These are phyloP conservation scores for Gentiana straminea DNA, from an alignment of 257 asterid genomes.

Conservation along the genomic window DNA sequence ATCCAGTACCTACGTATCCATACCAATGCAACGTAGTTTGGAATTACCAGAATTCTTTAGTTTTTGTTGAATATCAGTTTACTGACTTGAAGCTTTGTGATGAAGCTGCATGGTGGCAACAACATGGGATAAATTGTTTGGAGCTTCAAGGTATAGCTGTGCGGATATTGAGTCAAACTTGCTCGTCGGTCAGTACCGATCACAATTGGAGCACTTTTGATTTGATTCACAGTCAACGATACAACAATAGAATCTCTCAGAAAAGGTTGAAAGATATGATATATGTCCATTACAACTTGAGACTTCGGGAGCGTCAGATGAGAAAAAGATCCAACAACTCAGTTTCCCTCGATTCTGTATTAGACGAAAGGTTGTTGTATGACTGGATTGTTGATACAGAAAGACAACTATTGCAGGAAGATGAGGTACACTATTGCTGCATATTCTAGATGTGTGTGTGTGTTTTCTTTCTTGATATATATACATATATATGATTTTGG, in stretches of 20 bases:
- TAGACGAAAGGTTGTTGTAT: conserved; percentile 56
- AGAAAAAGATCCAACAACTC: conserved; percentile 50
- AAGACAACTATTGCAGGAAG: conserved; percentile 55
- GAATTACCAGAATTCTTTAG: background rate
- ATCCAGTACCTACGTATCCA: background rate
- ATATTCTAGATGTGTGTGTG: too few relatives aligned
- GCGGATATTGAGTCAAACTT: conserved; percentile 81
- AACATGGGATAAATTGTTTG: conserved; percentile 83
- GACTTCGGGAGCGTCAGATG: conserved; percentile 79
- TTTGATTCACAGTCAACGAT: conserved; percentile 50
- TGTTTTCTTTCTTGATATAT: too few relatives aligned
- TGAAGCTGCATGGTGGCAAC: conserved; percentile 98
- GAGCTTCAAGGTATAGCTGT: conserved; percentile 86
- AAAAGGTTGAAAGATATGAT: conserved; percentile 55
- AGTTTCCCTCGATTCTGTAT: conserved; percentile 43
- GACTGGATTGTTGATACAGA: conserved; percentile 77
- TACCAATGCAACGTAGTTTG: background rate
- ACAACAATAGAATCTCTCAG: conserved; percentile 49
- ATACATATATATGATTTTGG: too few relatives aligned
- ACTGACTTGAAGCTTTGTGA: conserved; percentile 20
- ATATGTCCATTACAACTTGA: conserved; percentile 77
- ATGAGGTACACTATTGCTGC: conserved; percentile 45
- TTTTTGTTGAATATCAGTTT: conserved; percentile 2
- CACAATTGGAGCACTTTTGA: conserved; percentile 88
- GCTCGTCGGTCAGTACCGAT: conserved; percentile 80